Evolutionary conservation across 768 basidiomycete species (phyloP), one percentile per base, ranked within the genome.

Genomic region (Lactarius quietus): DNA sequence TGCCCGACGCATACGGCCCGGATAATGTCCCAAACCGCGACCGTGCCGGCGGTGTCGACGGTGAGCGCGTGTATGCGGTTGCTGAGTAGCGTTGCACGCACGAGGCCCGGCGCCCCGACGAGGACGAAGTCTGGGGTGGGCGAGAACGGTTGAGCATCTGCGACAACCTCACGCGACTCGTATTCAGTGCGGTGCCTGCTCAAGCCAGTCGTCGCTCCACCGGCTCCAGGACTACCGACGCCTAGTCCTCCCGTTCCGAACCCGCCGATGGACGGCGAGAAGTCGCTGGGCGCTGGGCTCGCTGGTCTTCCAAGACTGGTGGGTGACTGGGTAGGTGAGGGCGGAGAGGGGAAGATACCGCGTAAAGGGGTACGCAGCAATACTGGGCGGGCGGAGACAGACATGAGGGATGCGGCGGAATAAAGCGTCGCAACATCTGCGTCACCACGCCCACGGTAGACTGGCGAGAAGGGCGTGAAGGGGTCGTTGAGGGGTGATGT

Each of bases 1-100:
- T 81, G 76, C 1, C 96, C 96, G 4, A 87, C 74, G 75, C 95
- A 98, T 2, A 78, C 64, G 0, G 89, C 88, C 1, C 87, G 81
- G 14, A 95, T 83, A 64, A 99, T 85, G 77, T 98, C 90, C 96
- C 96, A 99, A 8, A 93, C 88, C 0, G 89, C 91, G 14, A 98
- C 88, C 70, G 91, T 87, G 6, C 95, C 94, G 1, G 83, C 81
- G 0, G 93, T 96, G 72, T 98, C 90, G 48, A 97, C 88, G 0
- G 93, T 94, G 52, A 99, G 78, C 23, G 90, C 93, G 72, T 98
- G 95, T 69, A 93, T 81, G 65, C 92, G 83, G 73, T 98, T 93
- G 74, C 93, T 97, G 48, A 98, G 77, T 55, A 96, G 79, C 48
- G 91, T 78, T 8, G 86, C 88, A 38, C 95, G 82, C 57, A 97